A percentile compares a stretch with the other conserved stretches of the same genome.
Evolutionary conservation across 2,329 filamentous ascomycete species (phyloP).

Genomic region (Cladophialophora psammophila): DNA sequence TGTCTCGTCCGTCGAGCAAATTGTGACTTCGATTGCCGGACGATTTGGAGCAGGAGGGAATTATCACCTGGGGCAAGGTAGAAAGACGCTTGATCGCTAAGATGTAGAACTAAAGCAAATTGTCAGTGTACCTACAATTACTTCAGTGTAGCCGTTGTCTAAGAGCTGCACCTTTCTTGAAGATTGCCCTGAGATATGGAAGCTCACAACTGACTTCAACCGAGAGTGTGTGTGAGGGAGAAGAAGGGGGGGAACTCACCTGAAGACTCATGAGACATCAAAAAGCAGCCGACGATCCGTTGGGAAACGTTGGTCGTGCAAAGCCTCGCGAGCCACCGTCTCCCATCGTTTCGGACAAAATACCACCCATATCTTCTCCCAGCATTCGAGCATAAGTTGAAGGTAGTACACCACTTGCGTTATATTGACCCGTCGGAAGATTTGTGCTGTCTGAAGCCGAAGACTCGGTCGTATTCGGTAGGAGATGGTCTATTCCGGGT

Average conservation of each 20-base stretch:
- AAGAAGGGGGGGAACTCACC: not conserved
- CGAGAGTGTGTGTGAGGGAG: too few relatives aligned
- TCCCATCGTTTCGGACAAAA: conserved; percentile 20
- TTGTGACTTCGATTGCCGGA: conserved; percentile 26
- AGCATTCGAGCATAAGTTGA: conserved; percentile 24
- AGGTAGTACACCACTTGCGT: not conserved
- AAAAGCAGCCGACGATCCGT: not conserved
- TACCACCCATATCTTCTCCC: conserved; percentile 24
- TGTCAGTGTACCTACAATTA: not conserved
- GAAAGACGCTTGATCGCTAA: not conserved
- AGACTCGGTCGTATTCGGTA: not conserved
- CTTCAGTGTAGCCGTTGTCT: not conserved
- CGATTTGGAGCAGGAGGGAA: not conserved
- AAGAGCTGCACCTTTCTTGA: not conserved
- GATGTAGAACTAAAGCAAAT: not conserved
- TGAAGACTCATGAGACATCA: not conserved
- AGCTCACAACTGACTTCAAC: not conserved
- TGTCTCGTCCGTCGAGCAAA: conserved; percentile 35
- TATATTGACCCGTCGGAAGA: not conserved
- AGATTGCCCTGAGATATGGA: not conserved
- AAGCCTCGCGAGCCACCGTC: not conserved
- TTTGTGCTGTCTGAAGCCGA: not conserved
- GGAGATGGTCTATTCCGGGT: not conserved
- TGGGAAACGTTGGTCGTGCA: not conserved
- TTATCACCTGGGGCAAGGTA: not conserved